Evolutionary conservation across 208 protist genomes (phyloP).

Genomic region (Naegleria fowleri): DNA sequence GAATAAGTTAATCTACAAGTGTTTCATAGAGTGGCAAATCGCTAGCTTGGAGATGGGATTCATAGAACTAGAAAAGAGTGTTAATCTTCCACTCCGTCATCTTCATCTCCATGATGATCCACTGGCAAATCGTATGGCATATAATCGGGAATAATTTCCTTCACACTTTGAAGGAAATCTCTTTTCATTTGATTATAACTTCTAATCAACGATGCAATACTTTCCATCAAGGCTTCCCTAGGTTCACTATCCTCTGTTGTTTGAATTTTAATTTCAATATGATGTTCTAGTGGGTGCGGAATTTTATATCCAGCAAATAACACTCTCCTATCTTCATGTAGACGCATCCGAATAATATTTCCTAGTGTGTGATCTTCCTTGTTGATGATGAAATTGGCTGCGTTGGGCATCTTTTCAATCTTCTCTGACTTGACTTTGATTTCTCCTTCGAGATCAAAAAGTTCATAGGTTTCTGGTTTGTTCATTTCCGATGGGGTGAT

Average conservation of each 20-base stretch:
- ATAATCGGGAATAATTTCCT: neutral
- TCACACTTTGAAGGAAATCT: neutral
- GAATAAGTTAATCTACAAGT: too few relatives aligned
- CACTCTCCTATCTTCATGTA: neutral
- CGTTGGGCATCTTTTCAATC: constrained; percentile 54
- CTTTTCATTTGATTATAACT: neutral
- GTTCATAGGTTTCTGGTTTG: constrained; percentile 16
- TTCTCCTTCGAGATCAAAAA: constrained; percentile 22
- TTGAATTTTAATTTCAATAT: constrained; percentile 50
- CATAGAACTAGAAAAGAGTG: too few relatives aligned
- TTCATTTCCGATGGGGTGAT: neutral
- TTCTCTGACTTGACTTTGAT: constrained; percentile 38
- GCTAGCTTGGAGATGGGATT: too few relatives aligned
- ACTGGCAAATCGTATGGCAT: neutral
- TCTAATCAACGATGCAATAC: neutral
- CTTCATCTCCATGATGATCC: neutral
- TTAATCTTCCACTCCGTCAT: neutral
- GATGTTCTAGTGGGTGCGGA: constrained; percentile 55
- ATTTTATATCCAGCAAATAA: constrained; percentile 47
- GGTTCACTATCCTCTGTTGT: constrained; percentile 41
- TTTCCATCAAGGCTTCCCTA: constrained; percentile 25
- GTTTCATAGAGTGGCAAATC: too few relatives aligned
- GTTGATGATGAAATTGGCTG: constrained; percentile 48
- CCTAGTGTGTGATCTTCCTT: constrained; percentile 62
- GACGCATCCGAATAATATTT: constrained; percentile 55